These are phyloP conservation scores for Bauhinia variegata DNA, from an alignment of 306 rosid species.

Conservation along the genomic window DNA sequence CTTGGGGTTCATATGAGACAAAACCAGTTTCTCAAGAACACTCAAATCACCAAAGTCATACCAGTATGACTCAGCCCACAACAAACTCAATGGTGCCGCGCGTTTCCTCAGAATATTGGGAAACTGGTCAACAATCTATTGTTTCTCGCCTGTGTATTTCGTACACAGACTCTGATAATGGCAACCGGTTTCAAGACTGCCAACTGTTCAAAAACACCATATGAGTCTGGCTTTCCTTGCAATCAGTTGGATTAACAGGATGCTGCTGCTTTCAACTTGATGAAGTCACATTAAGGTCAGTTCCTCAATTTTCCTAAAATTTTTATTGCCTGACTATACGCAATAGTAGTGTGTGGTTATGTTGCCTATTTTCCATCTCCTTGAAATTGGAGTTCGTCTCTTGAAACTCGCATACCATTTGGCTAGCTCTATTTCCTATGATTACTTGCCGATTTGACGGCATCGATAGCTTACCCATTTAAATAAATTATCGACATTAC, in stretches of 20 bases:
- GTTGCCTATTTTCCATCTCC: background rate
- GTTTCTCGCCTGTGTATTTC: constrained; percentile 38
- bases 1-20: constrained; percentile 58
- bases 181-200: constrained; percentile 58
- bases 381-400: background rate
- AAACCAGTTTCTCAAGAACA: constrained; percentile 45
- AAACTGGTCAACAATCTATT: constrained; percentile 40
- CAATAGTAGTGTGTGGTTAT: background rate
- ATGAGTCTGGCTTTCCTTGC: constrained; percentile 52
- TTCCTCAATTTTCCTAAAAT: background rate
- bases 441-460: too few species aligned
- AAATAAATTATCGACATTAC: too few species aligned
- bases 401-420: constrained; percentile 7
- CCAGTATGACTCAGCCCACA: constrained; percentile 36
- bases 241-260: constrained; percentile 47
- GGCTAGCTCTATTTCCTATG: constrained; percentile 13
- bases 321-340: constrained; percentile 5
- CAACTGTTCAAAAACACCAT: constrained; percentile 51
- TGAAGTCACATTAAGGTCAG: constrained; percentile 21
- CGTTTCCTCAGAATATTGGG: constrained; percentile 59
- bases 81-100: constrained; percentile 42
- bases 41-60: constrained; percentile 25
- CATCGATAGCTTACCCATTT: too few species aligned
- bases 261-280: background rate
- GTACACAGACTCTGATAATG: constrained; percentile 35